Percentiles rank a stretch among this genome's conserved stretches.
These are phyloP conservation scores for Sporobolomyces pararoseus DNA, from an alignment of 768 basidiomycete species.

Conservation along the genomic window DNA sequence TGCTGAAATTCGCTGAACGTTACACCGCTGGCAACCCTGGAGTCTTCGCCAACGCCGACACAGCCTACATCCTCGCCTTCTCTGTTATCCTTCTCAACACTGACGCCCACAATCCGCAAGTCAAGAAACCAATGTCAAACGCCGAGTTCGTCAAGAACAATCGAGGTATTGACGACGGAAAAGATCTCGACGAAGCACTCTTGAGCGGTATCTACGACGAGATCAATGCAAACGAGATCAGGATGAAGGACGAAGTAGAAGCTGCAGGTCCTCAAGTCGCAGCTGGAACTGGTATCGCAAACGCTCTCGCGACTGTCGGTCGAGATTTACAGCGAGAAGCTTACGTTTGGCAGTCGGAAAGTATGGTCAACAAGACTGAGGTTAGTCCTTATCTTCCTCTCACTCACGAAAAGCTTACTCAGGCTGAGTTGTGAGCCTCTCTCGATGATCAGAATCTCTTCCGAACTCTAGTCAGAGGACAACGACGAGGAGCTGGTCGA, in stretches of 20 bases:
- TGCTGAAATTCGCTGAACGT: conserved; percentile 97
- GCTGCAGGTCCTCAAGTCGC: conserved; percentile 47
- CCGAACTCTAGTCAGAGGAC: conserved; percentile 83
- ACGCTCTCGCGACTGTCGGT: conserved; percentile 80
- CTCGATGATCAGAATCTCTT: conserved; percentile 66
- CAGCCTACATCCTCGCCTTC: conserved; percentile 91
- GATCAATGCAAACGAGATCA: conserved; percentile 84
- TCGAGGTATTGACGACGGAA: conserved; percentile 87
- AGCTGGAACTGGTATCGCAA: conserved; percentile 66
- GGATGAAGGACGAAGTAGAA: conserved; percentile 97
- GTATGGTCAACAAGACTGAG: conserved; percentile 96
- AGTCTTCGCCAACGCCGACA: conserved; percentile 89
- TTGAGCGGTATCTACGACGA: conserved; percentile 79
- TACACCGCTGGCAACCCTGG: conserved; percentile 86
- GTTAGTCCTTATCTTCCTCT: conserved; percentile 51
- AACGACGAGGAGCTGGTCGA: conserved; percentile 61
- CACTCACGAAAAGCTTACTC: not conserved
- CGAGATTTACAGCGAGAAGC: conserved; percentile 93
- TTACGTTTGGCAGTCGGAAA: conserved; percentile 89
- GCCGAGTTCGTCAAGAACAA: conserved; percentile 90
- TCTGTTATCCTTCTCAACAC: conserved; percentile 95
- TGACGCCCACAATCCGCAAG: conserved; percentile 89
- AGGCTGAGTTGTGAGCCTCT: not conserved
- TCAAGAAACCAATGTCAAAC: conserved; percentile 92
- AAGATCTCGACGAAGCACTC: conserved; percentile 81